A percentile compares a stretch with the other conserved stretches of the same genome.
These are phyloP conservation scores for Amphichorda felina DNA, from an alignment of 2,329 filamentous ascomycete species.

Conservation along the genomic window DNA sequence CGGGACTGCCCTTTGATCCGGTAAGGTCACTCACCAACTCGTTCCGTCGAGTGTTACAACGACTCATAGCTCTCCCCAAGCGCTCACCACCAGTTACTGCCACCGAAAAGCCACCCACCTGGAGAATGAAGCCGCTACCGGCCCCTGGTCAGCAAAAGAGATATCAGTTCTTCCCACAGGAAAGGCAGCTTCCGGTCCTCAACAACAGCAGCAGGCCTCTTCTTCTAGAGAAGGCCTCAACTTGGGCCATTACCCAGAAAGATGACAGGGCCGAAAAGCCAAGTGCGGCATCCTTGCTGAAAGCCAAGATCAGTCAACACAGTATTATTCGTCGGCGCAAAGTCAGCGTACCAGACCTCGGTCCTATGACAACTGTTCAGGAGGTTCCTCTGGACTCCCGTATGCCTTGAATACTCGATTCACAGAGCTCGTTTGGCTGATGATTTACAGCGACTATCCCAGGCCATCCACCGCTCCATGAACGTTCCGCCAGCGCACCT, in stretches of 20 bases:
- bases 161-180: constrained; percentile 49
- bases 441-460: constrained; percentile 48
- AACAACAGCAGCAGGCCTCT: constrained; percentile 31
- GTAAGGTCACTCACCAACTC: not conserved
- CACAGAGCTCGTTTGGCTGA: not conserved
- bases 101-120: constrained; percentile 38
- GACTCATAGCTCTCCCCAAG: too few species aligned
- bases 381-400: constrained; percentile 59
- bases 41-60: too few species aligned
- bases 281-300: constrained; percentile 26
- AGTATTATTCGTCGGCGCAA: constrained; percentile 48
- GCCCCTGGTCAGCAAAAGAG: constrained; percentile 32
- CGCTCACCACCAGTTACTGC: constrained; percentile 4
- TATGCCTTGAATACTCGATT: constrained; percentile 26
- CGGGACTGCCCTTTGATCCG: constrained; percentile 6
- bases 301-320: constrained; percentile 45
- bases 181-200: constrained; percentile 30
- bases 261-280: constrained; percentile 28
- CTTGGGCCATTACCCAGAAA: constrained; percentile 16
- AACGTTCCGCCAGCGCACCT: constrained; percentile 52
- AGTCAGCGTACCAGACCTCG: constrained; percentile 51
- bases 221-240: too few species aligned
- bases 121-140: constrained; percentile 38
- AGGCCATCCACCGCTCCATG: constrained; percentile 50
- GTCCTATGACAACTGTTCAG: constrained; percentile 58